Percentiles rank a stretch among this genome's conserved stretches.
Conservation (phyloP, 2,329 filamentous ascomycete genomes). For the Colletotrichum scovillei region DNA sequence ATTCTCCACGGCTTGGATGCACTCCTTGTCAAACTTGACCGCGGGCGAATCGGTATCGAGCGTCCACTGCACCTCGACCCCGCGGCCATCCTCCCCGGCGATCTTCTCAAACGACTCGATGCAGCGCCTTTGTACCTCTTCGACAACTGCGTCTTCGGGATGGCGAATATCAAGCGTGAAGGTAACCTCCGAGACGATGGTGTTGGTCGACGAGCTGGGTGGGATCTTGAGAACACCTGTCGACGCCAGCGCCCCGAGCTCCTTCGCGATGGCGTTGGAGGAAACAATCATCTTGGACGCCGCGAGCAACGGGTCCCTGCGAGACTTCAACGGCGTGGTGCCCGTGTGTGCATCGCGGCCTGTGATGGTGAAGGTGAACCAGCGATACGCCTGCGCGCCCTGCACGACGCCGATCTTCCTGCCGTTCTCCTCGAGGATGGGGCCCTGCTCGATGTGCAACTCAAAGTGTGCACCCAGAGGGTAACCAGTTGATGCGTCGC, state of each 20-base stretch:
- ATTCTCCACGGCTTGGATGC: constrained; percentile 73
- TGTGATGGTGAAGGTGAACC: constrained; percentile 75
- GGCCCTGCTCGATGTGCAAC: constrained; percentile 87
- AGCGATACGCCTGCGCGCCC: constrained; percentile 80
- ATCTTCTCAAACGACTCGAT: constrained; percentile 40
- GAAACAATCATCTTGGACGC: constrained; percentile 76
- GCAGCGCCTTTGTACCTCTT: constrained; percentile 39
- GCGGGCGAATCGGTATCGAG: constrained; percentile 72
- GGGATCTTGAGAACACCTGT: constrained; percentile 70
- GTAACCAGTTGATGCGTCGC: constrained; percentile 9
- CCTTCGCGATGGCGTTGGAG: constrained; percentile 71
- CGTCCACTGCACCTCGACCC: constrained; percentile 64
- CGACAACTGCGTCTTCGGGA: constrained; percentile 32
- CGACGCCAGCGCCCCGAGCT: constrained; percentile 71
- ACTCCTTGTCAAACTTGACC: constrained; percentile 74
- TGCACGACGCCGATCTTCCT: constrained; percentile 77
- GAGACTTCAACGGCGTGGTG: constrained; percentile 75
- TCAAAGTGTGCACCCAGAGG: constrained; percentile 84
- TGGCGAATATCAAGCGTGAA: constrained; percentile 38
- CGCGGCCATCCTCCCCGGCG: constrained; percentile 41
- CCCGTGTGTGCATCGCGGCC: constrained; percentile 81
- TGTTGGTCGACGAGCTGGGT: constrained; percentile 37
- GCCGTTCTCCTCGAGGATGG: constrained; percentile 73
- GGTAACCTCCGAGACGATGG: constrained; percentile 28
- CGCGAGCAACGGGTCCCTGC: constrained; percentile 76